Base-by-base conservation (phyloP, 2,329 filamentous ascomycete genomes). In the Colletotrichum scovillei region DNA sequence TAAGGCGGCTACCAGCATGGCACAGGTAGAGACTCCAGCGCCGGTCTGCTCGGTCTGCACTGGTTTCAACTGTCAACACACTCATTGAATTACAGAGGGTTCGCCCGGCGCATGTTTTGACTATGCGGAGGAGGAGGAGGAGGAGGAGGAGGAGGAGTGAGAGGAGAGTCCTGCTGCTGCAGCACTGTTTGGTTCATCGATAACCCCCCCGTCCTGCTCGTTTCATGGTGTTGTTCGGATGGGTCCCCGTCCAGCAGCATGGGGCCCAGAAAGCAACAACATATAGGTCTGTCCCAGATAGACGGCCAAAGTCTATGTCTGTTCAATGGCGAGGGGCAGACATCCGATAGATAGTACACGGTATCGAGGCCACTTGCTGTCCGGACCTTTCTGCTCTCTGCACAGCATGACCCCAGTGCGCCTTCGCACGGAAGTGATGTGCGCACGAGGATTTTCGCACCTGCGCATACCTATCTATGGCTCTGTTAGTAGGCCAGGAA, bases 41-140 rank as follows among this genome's bases (percentile, higher is more conserved):
- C 59, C 56, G 24, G 42, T 62, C 57, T 59, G 64, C 60, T 71
- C 46, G 46, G 60, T 26, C 71, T 67, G 67, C 62, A 24, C 56
- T 62, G 46, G 67, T 73, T 73, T 73, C 67, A 67, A 73, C 62
- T 65, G 62, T 58, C 60, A 72, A 73, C 49, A 49, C n/a, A 52
- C 58, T 63, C 46, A 35, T 58, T 22, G 53, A 58, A 58, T 35
- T 58, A 38, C 35, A n/a, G 14, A 72, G 24, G 32, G 71, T 55
- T 67, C 57, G 52, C 63, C 53, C 32, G 19, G 42, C 14, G 53
- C 70, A 49, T 72, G 5, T 55, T 16, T 55, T 67, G 24, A 32
- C 49, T 38, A 57, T 35, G 38, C 49, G 52, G 60, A 28, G 24
- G 14, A 62, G 26, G 30, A 52, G 49, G 30, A 30, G 24, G 24